Evolutionary conservation across 2,329 filamentous ascomycete species (phyloP).

Genomic region (Cladosporium phlei): DNA sequence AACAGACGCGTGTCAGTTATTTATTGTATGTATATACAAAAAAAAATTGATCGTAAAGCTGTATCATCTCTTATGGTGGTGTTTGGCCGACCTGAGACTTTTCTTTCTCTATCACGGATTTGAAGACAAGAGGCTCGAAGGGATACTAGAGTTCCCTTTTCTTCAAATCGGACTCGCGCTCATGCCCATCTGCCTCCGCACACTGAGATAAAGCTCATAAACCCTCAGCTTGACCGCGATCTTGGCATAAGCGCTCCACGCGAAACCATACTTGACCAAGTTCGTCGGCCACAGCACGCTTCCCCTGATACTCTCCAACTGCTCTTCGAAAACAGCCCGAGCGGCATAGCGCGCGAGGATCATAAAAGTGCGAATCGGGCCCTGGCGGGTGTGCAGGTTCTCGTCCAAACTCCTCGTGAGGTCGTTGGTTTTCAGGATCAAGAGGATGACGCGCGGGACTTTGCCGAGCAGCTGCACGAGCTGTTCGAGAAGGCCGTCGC

Average conservation of each 20-base stretch:
- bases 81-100: too few relatives aligned
- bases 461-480: conserved; percentile 82
- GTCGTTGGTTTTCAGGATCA: conserved; percentile 98
- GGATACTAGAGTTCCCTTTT: too few relatives aligned
- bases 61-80: too few relatives aligned
- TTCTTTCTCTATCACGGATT: too few relatives aligned
- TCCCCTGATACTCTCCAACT: conserved; percentile 49
- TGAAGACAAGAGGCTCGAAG: too few relatives aligned
- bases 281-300: conserved; percentile 51
- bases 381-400: conserved; percentile 68
- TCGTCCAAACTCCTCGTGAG: conserved; percentile 91
- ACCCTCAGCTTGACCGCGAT: conserved; percentile 54
- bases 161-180: conserved; percentile 2
- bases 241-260: conserved; percentile 50
- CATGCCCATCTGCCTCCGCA: conserved; percentile 46
- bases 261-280: conserved; percentile 46
- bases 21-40: too few relatives aligned
- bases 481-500: conserved; percentile 82
- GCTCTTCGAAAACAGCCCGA: conserved; percentile 58
- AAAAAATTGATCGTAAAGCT: too few relatives aligned
- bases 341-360: conserved; percentile 62
- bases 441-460: conserved; percentile 84
- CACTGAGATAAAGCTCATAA: conserved; percentile 54
- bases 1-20: too few relatives aligned
- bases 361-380: conserved; percentile 58